phyloP scores from a whole-genome alignment of 1,284 basidiomycete genomes.

The Inonotus hispidus region DNA sequence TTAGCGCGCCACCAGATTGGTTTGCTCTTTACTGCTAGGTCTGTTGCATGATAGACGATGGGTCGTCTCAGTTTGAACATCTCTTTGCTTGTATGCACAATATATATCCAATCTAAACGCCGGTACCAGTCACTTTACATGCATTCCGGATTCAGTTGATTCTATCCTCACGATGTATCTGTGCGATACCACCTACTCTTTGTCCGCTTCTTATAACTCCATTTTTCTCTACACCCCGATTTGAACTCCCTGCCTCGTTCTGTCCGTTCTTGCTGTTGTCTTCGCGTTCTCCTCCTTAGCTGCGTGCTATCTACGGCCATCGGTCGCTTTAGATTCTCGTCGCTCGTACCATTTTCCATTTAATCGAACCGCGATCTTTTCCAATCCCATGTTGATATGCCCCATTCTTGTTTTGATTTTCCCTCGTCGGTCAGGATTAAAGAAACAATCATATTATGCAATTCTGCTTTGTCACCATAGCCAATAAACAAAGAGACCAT shows the following conservation, averaged over 20 bases:
- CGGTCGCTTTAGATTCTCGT: neutral
- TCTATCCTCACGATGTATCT: neutral
- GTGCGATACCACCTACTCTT: conserved; percentile 8
- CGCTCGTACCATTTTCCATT: conserved; percentile 1
- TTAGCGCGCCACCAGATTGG: neutral
- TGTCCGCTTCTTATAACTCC: neutral
- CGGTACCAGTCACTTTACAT: neutral
- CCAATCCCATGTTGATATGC: neutral
- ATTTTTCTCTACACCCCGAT: neutral
- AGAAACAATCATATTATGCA: no score
- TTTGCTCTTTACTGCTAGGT: neutral
- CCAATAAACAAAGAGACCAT: no score
- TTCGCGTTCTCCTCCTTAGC: neutral
- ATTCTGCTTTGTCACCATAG: neutral
- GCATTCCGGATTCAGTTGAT: neutral
- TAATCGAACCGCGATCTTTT: conserved; percentile 2
- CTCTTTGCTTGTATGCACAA: neutral
- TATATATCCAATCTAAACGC: neutral
- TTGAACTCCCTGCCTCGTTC: neutral
- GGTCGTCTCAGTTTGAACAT: no score
- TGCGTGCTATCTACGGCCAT: neutral
- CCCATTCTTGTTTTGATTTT: neutral
- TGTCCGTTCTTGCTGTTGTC: neutral
- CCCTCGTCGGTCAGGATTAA: no score
- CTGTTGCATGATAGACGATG: neutral